A percentile compares a stretch with the other conserved stretches of the same genome.
These are phyloP conservation scores for Daldinia childiae DNA, from an alignment of 495 filamentous ascomycete genomes.

Conservation along the genomic window DNA sequence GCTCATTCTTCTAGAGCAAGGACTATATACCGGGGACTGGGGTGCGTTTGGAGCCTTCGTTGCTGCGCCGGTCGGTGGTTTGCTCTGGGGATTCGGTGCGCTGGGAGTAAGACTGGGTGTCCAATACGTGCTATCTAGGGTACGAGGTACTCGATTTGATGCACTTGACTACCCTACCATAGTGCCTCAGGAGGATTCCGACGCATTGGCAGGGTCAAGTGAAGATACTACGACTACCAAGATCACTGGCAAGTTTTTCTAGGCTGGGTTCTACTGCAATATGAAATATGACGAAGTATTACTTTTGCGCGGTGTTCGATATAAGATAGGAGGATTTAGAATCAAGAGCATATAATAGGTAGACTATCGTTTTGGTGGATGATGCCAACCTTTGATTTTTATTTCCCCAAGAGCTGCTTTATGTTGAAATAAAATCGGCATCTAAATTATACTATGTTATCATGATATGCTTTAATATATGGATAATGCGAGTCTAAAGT, in stretches of 20 bases:
- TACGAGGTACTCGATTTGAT: constrained; percentile 65
- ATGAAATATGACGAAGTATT: not conserved
- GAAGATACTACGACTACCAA: constrained; percentile 50
- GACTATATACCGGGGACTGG: constrained; percentile 77
- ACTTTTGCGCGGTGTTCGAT: not conserved
- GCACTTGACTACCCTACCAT: constrained; percentile 66
- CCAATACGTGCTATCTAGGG: constrained; percentile 62
- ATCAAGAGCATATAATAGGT: not conserved
- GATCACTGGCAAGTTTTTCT: constrained; percentile 64
- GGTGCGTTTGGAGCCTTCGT: constrained; percentile 81
- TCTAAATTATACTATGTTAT: not conserved
- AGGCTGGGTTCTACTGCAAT: not conserved
- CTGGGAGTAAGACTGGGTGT: constrained; percentile 62
- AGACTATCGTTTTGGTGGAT: not conserved
- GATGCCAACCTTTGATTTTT: not conserved
- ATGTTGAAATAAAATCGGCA: not conserved
- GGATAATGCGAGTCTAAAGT: not conserved
- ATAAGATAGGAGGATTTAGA: not conserved
- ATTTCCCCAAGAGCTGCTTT: not conserved
- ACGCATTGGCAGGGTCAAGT: constrained; percentile 39
- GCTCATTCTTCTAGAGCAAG: constrained; percentile 73
- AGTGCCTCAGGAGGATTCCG: constrained; percentile 36
- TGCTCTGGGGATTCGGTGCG: constrained; percentile 73
- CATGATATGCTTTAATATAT: not conserved
- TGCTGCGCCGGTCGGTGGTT: constrained; percentile 74